Evolutionary conservation across 192 early-diverging fungal genomes (phyloP).

Genomic region (Phlyctochytrium bullatum): DNA sequence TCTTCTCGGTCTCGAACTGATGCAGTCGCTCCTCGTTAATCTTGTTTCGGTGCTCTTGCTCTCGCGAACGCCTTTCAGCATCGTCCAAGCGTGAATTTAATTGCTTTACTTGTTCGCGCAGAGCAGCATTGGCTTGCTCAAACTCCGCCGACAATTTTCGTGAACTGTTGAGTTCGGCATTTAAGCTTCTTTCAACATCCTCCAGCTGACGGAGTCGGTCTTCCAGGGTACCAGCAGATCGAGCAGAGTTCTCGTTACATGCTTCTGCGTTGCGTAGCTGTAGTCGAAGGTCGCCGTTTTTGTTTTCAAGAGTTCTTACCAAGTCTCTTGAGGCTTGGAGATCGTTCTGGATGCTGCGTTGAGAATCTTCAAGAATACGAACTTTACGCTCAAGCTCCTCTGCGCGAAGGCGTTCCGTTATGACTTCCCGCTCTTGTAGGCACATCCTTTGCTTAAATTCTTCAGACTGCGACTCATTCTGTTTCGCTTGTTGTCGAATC

Average conservation of each 20-base stretch:
- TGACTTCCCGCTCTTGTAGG: background rate
- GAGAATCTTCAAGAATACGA: background rate
- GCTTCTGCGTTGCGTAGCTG: background rate
- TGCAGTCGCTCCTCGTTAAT: background rate
- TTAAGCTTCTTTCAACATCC: background rate
- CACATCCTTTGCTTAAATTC: background rate
- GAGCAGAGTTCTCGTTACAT: background rate
- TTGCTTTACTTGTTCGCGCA: background rate
- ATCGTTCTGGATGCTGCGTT: background rate
- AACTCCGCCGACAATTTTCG: background rate
- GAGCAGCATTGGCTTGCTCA: background rate
- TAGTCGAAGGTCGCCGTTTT: background rate
- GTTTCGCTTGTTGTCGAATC: background rate
- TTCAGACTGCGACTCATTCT: background rate
- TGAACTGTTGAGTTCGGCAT: background rate
- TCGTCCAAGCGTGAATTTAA: background rate
- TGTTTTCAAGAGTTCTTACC: background rate
- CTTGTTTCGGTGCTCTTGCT: background rate
- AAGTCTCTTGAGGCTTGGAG: background rate
- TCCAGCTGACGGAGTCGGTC: slow-evolving; percentile 4
- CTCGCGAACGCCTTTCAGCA: background rate
- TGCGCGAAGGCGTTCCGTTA: background rate
- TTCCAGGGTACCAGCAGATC: background rate
- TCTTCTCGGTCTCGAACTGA: too few species aligned
- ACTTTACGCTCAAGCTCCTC: background rate